These are phyloP conservation scores for Saccharomycopsis sp. DNA, from an alignment of 805 yeast genomes.

Conservation along the genomic window DNA sequence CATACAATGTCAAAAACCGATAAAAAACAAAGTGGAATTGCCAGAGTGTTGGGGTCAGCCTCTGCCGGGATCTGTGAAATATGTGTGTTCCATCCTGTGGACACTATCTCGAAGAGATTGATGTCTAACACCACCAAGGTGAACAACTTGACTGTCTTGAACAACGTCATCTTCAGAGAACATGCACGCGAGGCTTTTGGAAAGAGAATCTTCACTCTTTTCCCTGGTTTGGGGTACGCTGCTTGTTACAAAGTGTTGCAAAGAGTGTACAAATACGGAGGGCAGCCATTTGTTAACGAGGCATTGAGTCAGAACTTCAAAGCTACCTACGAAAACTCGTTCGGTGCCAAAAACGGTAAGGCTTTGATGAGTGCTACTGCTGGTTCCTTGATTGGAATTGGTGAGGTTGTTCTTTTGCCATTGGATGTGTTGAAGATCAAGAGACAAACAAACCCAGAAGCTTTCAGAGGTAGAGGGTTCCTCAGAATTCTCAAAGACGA, in stretches of 20 bases:
- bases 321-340: constrained; percentile 59
- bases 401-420: constrained; percentile 93
- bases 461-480: constrained; percentile 98
- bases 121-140: constrained; percentile 77
- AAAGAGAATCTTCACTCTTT: constrained; percentile 70
- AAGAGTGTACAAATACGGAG: constrained; percentile 98
- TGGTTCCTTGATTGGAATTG: constrained; percentile 95
- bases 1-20: constrained; percentile 31
- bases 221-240: constrained; percentile 98
- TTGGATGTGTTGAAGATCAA: constrained; percentile 94
- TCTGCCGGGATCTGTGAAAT: constrained; percentile 96
- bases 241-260: constrained; percentile 95
- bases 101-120: constrained; percentile 92
- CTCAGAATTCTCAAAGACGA: constrained; percentile 79
- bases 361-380: constrained; percentile 97
- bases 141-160: constrained; percentile 57
- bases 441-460: constrained; percentile 99
- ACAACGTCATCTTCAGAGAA: constrained; percentile 80
- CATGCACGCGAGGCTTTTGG: constrained; percentile 67
- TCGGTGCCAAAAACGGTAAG: constrained; percentile 94
- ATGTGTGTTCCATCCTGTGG: constrained; percentile 97
- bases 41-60: constrained; percentile 94
- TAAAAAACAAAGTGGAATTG: constrained; percentile 80
- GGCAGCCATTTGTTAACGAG: constrained; percentile 98
- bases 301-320: constrained; percentile 71